These are phyloP conservation scores for Alternaria angustiovoidea DNA, from an alignment of 2,329 filamentous ascomycete genomes.

Conservation along the genomic window DNA sequence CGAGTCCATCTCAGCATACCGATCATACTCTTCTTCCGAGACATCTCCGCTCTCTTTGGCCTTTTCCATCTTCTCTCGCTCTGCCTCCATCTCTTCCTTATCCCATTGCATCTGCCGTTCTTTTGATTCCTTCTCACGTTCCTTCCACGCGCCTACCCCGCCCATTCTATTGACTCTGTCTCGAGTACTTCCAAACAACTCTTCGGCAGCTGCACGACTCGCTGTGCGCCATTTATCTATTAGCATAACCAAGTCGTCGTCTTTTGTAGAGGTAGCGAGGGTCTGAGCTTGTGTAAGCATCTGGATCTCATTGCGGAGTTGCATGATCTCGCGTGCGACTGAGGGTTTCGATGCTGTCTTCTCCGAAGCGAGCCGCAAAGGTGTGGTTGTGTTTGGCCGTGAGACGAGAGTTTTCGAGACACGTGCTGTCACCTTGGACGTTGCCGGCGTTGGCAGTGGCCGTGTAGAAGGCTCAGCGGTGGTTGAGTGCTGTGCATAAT, in stretches of 20 bases:
- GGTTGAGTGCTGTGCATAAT: not conserved
- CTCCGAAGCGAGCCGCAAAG: slow-evolving; percentile 19
- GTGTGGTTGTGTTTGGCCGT: slow-evolving; percentile 19
- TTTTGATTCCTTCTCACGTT: slow-evolving; percentile 45
- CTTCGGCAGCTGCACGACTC: slow-evolving; percentile 70
- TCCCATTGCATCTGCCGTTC: slow-evolving; percentile 50
- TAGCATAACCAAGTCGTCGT: slow-evolving; percentile 65
- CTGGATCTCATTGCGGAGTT: slow-evolving; percentile 51
- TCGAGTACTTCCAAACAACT: slow-evolving; percentile 68
- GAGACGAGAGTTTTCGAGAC: slow-evolving; percentile 24
- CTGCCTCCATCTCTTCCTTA: slow-evolving; percentile 45
- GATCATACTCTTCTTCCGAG: slow-evolving; percentile 60
- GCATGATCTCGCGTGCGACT: slow-evolving; percentile 43
- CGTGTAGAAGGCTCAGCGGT: not conserved
- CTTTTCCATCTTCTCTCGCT: slow-evolving; percentile 56
- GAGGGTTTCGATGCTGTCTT: slow-evolving; percentile 33
- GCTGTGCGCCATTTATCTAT: slow-evolving; percentile 68
- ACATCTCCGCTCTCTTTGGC: slow-evolving; percentile 41
- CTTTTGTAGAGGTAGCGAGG: slow-evolving; percentile 49
- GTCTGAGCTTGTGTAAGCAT: slow-evolving; percentile 53
- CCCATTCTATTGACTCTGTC: slow-evolving; percentile 70
- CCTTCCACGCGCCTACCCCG: slow-evolving; percentile 65
- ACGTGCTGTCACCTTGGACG: slow-evolving; percentile 8
- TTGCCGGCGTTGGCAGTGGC: slow-evolving; percentile 9
- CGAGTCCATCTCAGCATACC: slow-evolving; percentile 52